Evolutionary conservation across 2,329 filamentous ascomycete species (phyloP).

Genomic region (Leptographium procerum): DNA sequence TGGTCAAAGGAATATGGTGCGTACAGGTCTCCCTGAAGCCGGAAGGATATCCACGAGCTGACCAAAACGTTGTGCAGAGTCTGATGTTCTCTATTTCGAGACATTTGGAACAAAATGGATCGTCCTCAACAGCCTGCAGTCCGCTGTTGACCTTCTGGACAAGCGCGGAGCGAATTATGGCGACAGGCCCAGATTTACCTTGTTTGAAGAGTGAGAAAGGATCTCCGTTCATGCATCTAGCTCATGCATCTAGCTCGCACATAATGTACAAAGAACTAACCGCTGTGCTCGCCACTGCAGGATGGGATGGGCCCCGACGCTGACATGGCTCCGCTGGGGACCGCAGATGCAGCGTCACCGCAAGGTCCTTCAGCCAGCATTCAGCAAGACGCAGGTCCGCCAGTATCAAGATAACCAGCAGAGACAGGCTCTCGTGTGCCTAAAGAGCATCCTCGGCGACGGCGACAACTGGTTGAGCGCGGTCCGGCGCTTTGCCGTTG

Average conservation of each 20-base stretch:
- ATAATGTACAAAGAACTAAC: too few species aligned
- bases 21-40: background rate
- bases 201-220: constrained; percentile 13
- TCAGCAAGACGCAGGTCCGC: constrained; percentile 26
- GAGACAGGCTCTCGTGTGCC: constrained; percentile 9
- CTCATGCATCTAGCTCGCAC: too few species aligned
- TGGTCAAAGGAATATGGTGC: constrained; percentile 8
- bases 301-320: constrained; percentile 34
- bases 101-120: constrained; percentile 25
- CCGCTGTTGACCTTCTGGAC: constrained; percentile 32
- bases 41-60: background rate
- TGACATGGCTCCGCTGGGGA: constrained; percentile 33
- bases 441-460: background rate
- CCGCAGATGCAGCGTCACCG: constrained; percentile 32
- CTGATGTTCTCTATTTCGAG: constrained; percentile 18
- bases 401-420: constrained; percentile 17
- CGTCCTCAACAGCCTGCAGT: constrained; percentile 30
- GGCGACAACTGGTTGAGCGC: background rate
- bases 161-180: constrained; percentile 32
- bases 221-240: too few species aligned
- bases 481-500: constrained; percentile 14
- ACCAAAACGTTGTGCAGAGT: constrained; percentile 2
- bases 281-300: too few species aligned
- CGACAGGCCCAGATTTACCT: constrained; percentile 32
- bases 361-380: constrained; percentile 30